Percentiles rank a stretch among this genome's conserved stretches.
Conservation (phyloP, 768 basidiomycete genomes). For the Pleurotus cornucopiae region DNA sequence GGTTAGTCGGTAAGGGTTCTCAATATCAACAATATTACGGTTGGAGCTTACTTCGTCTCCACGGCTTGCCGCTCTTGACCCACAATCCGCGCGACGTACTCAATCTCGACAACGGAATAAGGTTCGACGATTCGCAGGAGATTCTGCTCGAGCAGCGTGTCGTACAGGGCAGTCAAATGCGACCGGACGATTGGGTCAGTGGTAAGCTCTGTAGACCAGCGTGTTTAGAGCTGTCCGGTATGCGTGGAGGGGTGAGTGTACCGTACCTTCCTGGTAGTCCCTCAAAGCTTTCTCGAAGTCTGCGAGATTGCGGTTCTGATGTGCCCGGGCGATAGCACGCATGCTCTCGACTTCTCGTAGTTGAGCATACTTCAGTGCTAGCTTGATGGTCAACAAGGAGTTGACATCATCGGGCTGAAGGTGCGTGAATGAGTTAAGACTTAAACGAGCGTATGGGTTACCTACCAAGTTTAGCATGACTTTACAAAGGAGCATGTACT, state of each 20-base stretch:
- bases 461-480: conserved; percentile 93
- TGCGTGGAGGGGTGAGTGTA: too few species aligned
- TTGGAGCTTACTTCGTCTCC: conserved; percentile 74
- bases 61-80: conserved; percentile 86
- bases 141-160: conserved; percentile 95
- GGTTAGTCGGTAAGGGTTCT: background rate
- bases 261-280: conserved; percentile 75
- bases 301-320: conserved; percentile 83
- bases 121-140: conserved; percentile 93
- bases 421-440: background rate
- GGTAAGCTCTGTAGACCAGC: conserved; percentile 64
- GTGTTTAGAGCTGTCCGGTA: too few species aligned
- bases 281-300: conserved; percentile 86
- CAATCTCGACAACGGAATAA: conserved; percentile 88
- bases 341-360: conserved; percentile 90
- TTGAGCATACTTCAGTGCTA: conserved; percentile 84
- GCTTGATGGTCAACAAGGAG: conserved; percentile 79
- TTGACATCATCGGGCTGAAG: conserved; percentile 91
- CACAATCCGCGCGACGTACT: conserved; percentile 82
- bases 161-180: conserved; percentile 90
- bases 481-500: conserved; percentile 98
- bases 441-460: conserved; percentile 10
- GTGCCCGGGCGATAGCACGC: conserved; percentile 92
- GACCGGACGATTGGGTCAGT: conserved; percentile 95
- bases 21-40: background rate